These are phyloP conservation scores for Fusarium xylarioides DNA, from an alignment of 2,329 filamentous ascomycete genomes.

Conservation along the genomic window DNA sequence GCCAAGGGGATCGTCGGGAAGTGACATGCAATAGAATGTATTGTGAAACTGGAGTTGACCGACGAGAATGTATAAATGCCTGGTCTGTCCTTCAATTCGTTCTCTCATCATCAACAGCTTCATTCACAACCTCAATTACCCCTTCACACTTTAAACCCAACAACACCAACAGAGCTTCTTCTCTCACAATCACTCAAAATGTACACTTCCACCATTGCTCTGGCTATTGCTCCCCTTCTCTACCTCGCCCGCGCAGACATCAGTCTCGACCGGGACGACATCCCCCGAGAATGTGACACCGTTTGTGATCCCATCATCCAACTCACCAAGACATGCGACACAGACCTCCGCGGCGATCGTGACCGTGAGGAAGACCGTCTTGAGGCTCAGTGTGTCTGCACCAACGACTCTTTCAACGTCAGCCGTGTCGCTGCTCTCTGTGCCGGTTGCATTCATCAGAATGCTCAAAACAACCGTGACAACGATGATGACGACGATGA, in stretches of 20 bases:
- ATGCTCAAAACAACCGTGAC: constrained; percentile 26
- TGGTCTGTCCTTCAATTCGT: background rate
- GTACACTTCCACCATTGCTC: constrained; percentile 44
- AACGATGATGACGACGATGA: constrained; percentile 36
- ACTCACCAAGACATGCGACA: constrained; percentile 49
- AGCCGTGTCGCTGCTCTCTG: constrained; percentile 48
- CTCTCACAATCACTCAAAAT: constrained; percentile 30
- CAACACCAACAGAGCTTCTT: background rate
- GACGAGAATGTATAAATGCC: constrained; percentile 17
- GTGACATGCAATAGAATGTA: background rate
- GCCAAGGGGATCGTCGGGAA: constrained; percentile 7
- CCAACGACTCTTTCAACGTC: constrained; percentile 54
- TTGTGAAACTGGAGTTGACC: background rate
- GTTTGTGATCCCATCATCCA: constrained; percentile 51
- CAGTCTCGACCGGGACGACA: constrained; percentile 46
- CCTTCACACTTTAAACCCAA: background rate
- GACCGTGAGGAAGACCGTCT: constrained; percentile 50
- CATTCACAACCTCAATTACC: background rate
- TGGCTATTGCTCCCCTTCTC: constrained; percentile 43
- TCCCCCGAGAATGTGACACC: constrained; percentile 47
- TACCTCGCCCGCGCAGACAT: constrained; percentile 46
- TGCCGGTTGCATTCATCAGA: constrained; percentile 50
- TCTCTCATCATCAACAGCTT: background rate
- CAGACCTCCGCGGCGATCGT: constrained; percentile 42
- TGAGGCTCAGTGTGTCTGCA: constrained; percentile 53